phyloP scores from a whole-genome alignment of 495 filamentous ascomycete genomes.

The Penicillium taxi region DNA sequence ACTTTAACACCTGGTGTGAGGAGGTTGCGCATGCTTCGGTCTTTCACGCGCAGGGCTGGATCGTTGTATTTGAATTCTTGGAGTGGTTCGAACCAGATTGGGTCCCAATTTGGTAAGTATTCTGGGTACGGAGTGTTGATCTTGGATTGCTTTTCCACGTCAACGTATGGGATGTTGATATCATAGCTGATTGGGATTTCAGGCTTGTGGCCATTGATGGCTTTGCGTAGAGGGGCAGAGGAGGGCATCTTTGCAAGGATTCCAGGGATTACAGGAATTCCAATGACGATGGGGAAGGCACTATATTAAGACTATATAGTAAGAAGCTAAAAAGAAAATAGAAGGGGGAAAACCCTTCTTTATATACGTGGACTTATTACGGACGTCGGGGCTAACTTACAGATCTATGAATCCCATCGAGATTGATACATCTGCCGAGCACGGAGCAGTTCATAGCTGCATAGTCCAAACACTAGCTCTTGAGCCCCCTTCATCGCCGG shows the following conservation, averaged over 20 bases:
- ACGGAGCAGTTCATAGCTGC: conserved; percentile 1
- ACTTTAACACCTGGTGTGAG: conserved; percentile 41
- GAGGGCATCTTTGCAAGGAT: conserved; percentile 32
- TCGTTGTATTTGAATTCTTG: conserved; percentile 52
- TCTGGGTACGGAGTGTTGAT: conserved; percentile 46
- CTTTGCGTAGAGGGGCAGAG: conserved; percentile 27
- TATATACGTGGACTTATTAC: too few relatives aligned
- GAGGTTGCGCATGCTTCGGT: conserved; percentile 51
- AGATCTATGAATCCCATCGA: not conserved
- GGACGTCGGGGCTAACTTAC: not conserved
- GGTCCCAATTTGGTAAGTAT: conserved; percentile 59
- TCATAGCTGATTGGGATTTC: conserved; percentile 46
- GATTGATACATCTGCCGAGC: not conserved
- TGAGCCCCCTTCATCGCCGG: conserved; percentile 1
- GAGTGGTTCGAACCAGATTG: conserved; percentile 51
- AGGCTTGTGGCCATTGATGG: conserved; percentile 27
- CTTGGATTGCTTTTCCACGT: conserved; percentile 32
- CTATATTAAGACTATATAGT: too few relatives aligned
- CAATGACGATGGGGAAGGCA: too few relatives aligned
- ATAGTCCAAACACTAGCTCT: conserved; percentile 5
- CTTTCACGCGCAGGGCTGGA: conserved; percentile 47
- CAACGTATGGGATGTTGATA: conserved; percentile 49
- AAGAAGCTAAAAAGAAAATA: too few relatives aligned
- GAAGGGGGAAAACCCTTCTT: too few relatives aligned
- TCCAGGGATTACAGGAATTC: too few relatives aligned